phyloP scores from a whole-genome alignment of 2,329 filamentous ascomycete genomes.

The Keithomyces neogunnii region DNA sequence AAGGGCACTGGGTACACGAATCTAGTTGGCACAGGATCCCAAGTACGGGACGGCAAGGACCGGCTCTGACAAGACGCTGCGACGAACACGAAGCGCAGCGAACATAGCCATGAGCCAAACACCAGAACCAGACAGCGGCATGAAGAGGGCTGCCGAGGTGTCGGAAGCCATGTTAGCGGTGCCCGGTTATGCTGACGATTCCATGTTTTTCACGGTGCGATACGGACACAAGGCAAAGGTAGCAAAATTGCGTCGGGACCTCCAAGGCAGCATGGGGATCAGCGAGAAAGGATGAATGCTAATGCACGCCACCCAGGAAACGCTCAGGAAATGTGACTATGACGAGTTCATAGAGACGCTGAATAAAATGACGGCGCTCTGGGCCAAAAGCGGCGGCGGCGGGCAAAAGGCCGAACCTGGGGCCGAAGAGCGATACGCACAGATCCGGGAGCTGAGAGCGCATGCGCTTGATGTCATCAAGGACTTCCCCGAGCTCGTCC shows the following conservation, averaged over 20 bases:
- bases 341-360: conserved; percentile 14
- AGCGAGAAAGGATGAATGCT: no score
- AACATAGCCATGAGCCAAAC: conserved; percentile 1
- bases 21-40: no score
- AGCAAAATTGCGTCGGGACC: not conserved
- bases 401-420: conserved; percentile 1
- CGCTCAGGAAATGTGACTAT: conserved; percentile 17
- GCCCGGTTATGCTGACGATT: conserved; percentile 21
- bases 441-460: conserved; percentile 13
- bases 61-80: no score
- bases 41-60: no score
- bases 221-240: conserved; percentile 18
- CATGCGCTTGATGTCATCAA: conserved; percentile 15
- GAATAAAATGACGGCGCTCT: conserved; percentile 10
- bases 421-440: conserved; percentile 6
- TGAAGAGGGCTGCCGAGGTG: conserved; percentile 18
- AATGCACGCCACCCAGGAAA: conserved; percentile 8
- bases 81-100: not conserved
- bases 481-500: conserved; percentile 18
- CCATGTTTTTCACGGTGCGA: conserved; percentile 20
- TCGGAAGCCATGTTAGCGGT: conserved; percentile 17
- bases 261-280: not conserved
- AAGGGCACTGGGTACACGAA: no score
- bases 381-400: conserved; percentile 6
- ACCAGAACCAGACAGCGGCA: conserved; percentile 8